A percentile compares a stretch with the other conserved stretches of the same genome.
phyloP scores from a whole-genome alignment of 1,284 basidiomycete species.

The Pseudozyma sp. region DNA sequence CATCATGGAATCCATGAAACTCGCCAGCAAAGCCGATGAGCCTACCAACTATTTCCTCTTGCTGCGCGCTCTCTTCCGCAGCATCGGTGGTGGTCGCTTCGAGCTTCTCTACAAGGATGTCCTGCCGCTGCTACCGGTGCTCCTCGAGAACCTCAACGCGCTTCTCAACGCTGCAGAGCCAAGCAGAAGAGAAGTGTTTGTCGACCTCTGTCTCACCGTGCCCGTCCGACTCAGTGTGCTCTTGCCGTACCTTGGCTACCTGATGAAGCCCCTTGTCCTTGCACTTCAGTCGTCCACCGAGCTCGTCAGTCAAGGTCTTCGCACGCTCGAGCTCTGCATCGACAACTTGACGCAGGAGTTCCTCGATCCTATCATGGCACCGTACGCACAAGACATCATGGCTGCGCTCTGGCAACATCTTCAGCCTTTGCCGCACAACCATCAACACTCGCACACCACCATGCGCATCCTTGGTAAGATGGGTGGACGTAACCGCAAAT shows the following conservation, averaged over 20 bases:
- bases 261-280: slow-evolving; percentile 96
- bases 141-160: slow-evolving; percentile 90
- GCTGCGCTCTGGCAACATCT: slow-evolving; percentile 77
- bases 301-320: slow-evolving; percentile 92
- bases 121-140: slow-evolving; percentile 92
- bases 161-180: slow-evolving; percentile 67
- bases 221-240: slow-evolving; percentile 95
- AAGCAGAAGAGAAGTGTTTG: slow-evolving; percentile 73
- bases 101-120: slow-evolving; percentile 97
- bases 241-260: slow-evolving; percentile 91
- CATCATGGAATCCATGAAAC: slow-evolving; percentile 95
- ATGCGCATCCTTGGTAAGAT: slow-evolving; percentile 97
- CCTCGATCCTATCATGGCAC: slow-evolving; percentile 94
- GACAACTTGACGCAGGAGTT: slow-evolving; percentile 99
- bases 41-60: slow-evolving; percentile 94
- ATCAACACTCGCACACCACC: slow-evolving; percentile 92
- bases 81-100: slow-evolving; percentile 96
- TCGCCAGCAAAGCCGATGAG: slow-evolving; percentile 90
- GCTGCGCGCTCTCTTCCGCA: slow-evolving; percentile 92
- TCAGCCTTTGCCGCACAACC: slow-evolving; percentile 88
- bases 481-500: slow-evolving; percentile 89
- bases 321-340: slow-evolving; percentile 98
- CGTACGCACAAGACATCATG: slow-evolving; percentile 84
- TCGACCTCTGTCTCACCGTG: slow-evolving; percentile 96
- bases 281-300: slow-evolving; percentile 85